phyloP scores from a whole-genome alignment of 1,139 yeast genomes.

The Blastobotrys buckinghamii region DNA sequence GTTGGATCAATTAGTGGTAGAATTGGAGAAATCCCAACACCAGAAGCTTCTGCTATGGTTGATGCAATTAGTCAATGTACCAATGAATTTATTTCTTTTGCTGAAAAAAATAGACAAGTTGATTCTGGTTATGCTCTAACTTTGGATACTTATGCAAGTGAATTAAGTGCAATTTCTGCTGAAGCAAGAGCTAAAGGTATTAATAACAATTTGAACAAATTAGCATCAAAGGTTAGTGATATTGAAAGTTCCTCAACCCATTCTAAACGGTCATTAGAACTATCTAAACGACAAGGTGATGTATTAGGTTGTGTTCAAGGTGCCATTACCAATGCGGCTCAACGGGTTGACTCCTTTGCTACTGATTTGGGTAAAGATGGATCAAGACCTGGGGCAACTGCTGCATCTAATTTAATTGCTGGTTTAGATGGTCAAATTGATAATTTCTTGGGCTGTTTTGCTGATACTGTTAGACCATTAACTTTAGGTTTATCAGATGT shows the following conservation, averaged over 20 bases:
- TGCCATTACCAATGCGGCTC: constrained; percentile 23
- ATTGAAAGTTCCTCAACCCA: neutral
- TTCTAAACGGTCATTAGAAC: neutral
- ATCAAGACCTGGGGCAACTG: constrained; percentile 26
- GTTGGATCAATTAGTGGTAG: neutral
- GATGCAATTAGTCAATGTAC: constrained; percentile 30
- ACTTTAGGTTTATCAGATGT: constrained; percentile 26
- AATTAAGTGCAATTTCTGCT: neutral
- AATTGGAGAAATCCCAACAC: neutral
- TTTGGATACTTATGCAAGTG: neutral
- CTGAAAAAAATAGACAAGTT: neutral
- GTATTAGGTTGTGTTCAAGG: constrained; percentile 5
- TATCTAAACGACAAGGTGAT: constrained; percentile 2
- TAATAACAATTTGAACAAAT: neutral
- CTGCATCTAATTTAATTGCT: constrained; percentile 25
- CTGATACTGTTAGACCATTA: constrained; percentile 23
- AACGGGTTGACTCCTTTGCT: constrained; percentile 25
- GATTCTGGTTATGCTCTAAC: neutral
- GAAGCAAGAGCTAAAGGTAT: constrained; percentile 6
- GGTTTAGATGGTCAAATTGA: constrained; percentile 34
- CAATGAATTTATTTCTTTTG: constrained; percentile 16
- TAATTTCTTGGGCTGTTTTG: constrained; percentile 25
- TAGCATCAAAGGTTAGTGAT: neutral
- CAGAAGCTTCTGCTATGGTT: constrained; percentile 11
- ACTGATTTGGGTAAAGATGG: constrained; percentile 20